These are phyloP conservation scores for Cercospora nicotianae DNA, from an alignment of 2,329 filamentous ascomycete genomes.

Conservation along the genomic window DNA sequence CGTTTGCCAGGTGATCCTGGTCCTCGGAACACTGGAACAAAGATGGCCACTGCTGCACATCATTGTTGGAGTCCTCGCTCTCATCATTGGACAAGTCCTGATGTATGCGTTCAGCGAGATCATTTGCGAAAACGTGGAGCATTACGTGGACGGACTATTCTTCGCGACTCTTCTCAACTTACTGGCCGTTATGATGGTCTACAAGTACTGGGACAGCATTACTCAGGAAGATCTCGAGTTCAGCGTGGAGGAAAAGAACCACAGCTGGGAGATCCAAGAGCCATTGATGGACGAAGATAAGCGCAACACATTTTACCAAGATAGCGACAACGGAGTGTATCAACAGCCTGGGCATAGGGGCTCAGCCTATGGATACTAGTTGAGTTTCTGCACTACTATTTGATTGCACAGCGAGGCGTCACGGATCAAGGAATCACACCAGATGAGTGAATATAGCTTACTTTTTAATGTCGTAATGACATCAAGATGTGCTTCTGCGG, in stretches of 20 bases:
- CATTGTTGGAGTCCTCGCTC: slow-evolving; percentile 84
- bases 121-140: slow-evolving; percentile 80
- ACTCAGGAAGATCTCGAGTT: slow-evolving; percentile 98
- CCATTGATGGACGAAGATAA: slow-evolving; percentile 81
- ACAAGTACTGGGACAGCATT: slow-evolving; percentile 99
- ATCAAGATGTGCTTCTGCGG: slow-evolving; percentile 1
- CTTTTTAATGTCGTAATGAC: slow-evolving; percentile 22
- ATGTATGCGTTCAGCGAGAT: slow-evolving; percentile 84
- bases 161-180: slow-evolving; percentile 93
- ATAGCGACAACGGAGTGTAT: slow-evolving; percentile 60
- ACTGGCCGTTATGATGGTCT: slow-evolving; percentile 98
- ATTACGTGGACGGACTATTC: slow-evolving; percentile 93
- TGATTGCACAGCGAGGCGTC: slow-evolving; percentile 24
- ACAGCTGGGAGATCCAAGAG: slow-evolving; percentile 99
- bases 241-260: slow-evolving; percentile 89
- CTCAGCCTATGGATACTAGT: slow-evolving; percentile 27
- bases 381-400: slow-evolving; percentile 4
- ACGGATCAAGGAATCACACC: not conserved
- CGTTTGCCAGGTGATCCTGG: slow-evolving; percentile 82
- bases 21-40: slow-evolving; percentile 86
- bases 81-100: slow-evolving; percentile 86
- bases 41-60: slow-evolving; percentile 95
- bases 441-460: slow-evolving; percentile 18
- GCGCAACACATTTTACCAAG: slow-evolving; percentile 68
- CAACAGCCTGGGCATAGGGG: slow-evolving; percentile 33